Conservation (phyloP, 257 asterid genomes). For the Solanum dulcamara region DNA sequence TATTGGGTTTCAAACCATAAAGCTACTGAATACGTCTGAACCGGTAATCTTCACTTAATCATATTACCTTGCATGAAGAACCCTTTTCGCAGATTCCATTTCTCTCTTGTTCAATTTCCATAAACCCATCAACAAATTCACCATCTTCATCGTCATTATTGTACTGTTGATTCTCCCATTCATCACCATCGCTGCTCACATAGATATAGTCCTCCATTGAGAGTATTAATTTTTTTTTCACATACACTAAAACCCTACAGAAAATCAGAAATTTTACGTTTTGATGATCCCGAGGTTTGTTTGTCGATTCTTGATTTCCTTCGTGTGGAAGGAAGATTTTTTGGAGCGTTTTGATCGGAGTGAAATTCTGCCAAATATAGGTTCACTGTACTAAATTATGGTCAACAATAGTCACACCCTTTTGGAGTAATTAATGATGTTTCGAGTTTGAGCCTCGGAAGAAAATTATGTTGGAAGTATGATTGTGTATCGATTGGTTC, state of each 20-base stretch:
- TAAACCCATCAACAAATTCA: background rate
- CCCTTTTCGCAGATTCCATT: background rate
- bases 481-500: no score
- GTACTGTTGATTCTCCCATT: conserved; percentile 1
- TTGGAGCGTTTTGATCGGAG: background rate
- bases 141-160: background rate
- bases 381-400: background rate
- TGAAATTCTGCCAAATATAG: background rate
- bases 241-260: background rate
- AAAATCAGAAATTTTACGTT: background rate
- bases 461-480: no score
- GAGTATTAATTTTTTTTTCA: background rate
- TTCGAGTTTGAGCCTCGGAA: no score
- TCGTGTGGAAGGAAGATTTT: background rate
- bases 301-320: background rate
- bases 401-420: background rate
- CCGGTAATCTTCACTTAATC: background rate
- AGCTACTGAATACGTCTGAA: background rate
- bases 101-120: conserved; percentile 8
- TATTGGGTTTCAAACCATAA: background rate
- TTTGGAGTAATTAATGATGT: no score
- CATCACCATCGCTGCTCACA: conserved; percentile 27
- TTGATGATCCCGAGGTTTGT: background rate
- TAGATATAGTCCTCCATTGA: conserved; percentile 12
- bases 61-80: conserved; percentile 29